Base-by-base conservation (phyloP, 2,329 filamentous ascomycete genomes). In the Capronia coronata region DNA sequence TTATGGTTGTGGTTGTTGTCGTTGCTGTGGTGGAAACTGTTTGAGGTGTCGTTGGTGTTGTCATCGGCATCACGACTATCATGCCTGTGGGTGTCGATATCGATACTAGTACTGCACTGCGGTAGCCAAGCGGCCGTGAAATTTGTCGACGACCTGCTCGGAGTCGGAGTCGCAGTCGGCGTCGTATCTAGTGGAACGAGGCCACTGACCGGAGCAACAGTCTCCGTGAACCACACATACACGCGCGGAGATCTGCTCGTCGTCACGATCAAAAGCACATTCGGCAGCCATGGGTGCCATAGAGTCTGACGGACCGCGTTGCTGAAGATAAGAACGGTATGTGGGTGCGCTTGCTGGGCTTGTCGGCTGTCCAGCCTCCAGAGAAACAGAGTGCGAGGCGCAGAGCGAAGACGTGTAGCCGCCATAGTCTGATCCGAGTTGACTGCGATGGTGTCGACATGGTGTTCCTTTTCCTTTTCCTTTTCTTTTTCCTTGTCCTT, bases 201-300 rank as follows among this genome's bases (percentile, higher is more conserved):
- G 9, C 51, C 51, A 3, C 29, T 30, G 14, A 46, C 37, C 2
- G 56, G 56, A 8, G 48, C 23, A 2, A 48, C 37, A 5, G 10
- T 42, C 13, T 48, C 45, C 10, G 43, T 18, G 46, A 50, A 52
- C 52, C 54, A 59, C n/a, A 42, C 51, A 38, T 58, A 56, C 2
- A 59, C 13, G 1, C 22, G 23, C 2, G 58, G 46, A 6, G 16
- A 16, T 23, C 47, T 49, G 16, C 46, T 35, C 7, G 22, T 41
- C 13, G 58, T 60, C n/a, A 57, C 14, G 21, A 59, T 50, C 22
- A 54, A 18, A 19, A 60, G 52, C 13, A 55, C 42, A 21, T 53
- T 43, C 2, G 55, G 43, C 2, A 50, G 37, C 10, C 14, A 19
- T 10, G 54, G 51, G 49, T 60, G 56, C 49, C 52, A 60, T 16